Percentiles rank a stretch among this genome's conserved stretches.
Evolutionary conservation across 129 eudicot species (phyloP).

Genomic region (Flaveria sonorensis): DNA sequence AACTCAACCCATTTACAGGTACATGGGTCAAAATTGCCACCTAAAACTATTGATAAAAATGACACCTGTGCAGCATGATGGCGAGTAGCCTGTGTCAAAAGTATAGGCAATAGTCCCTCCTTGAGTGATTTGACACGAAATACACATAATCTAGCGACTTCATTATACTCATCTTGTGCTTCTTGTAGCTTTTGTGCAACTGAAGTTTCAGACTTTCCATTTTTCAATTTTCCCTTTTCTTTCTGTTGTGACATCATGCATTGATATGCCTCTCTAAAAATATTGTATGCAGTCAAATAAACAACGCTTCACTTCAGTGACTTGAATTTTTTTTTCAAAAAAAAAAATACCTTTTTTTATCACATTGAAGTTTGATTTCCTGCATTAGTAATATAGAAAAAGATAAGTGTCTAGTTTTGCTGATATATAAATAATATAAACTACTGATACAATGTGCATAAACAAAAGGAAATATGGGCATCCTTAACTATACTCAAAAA

Average conservation of each 20-base stretch:
- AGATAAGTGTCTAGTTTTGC: constrained; percentile 12
- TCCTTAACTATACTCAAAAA: neutral
- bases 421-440: neutral
- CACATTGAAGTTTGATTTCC: constrained; percentile 95
- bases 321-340: neutral
- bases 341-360: constrained; percentile 81
- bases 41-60: neutral
- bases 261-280: constrained; percentile 73
- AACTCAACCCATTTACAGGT: neutral
- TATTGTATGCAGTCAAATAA: constrained; percentile 22
- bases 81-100: constrained; percentile 94
- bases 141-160: constrained; percentile 65
- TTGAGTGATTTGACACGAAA: constrained; percentile 84
- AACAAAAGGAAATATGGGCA: neutral
- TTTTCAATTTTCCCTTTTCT: constrained; percentile 71
- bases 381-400: constrained; percentile 47
- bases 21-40: neutral
- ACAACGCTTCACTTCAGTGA: constrained; percentile 24
- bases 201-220: constrained; percentile 67
- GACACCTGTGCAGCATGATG: constrained; percentile 95
- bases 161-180: constrained; percentile 78
- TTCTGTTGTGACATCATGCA: constrained; percentile 69
- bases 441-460: neutral
- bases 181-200: constrained; percentile 64
- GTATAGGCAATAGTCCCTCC: constrained; percentile 89